Evolutionary conservation across 495 filamentous ascomycete genomes (phyloP), one percentile per base, ranked within the genome.

Genomic region (Bombardia bombarda): DNA sequence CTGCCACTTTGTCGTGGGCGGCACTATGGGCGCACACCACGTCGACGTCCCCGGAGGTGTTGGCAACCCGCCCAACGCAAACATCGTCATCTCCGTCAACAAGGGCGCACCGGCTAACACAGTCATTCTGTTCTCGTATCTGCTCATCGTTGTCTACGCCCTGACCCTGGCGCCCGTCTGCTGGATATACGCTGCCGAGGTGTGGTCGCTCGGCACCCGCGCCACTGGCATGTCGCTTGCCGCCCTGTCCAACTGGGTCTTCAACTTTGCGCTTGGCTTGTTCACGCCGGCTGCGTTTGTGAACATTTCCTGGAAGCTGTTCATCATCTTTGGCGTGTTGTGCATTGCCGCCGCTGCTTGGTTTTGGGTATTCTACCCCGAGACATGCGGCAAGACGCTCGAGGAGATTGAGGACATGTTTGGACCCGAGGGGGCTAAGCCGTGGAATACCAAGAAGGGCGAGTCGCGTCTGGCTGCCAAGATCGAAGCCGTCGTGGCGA

Each of bases 111-210:
- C 82, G 4, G 76, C 80, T 9, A 75, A 86, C 61, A 75, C 74
- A 3, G 80, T 87, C 48, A 87, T 87, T 53, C 74, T 80, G 4
- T 83, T 80, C 43, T 83, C 73, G 7, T 89, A 86, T 45, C 73
- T 87, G 3, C 75, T 87, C 45, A 78, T 84, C 46, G 79, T 79
- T 35, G 67, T 81, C 21, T 87, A 86, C 62, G 79, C 80, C 3
- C 65, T 86, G 9, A 87, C 84, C 3, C 56, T 84, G 40, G 83
- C 82, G 1, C 82, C 80, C 2, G 70, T 80, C 1, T 82, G 70
- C 46, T 87, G 84, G 83, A 73, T 87, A 44, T 87, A 89, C 61
- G 78, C 81, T 0, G 74, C 84, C 16, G 83, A 89, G 64, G 78
- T 87, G 3, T 87, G 82, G 74, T 80, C 80, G 0, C 69, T 87